Conservation (phyloP, 2,329 filamentous ascomycete genomes). For the Colletotrichum eleusines region DNA sequence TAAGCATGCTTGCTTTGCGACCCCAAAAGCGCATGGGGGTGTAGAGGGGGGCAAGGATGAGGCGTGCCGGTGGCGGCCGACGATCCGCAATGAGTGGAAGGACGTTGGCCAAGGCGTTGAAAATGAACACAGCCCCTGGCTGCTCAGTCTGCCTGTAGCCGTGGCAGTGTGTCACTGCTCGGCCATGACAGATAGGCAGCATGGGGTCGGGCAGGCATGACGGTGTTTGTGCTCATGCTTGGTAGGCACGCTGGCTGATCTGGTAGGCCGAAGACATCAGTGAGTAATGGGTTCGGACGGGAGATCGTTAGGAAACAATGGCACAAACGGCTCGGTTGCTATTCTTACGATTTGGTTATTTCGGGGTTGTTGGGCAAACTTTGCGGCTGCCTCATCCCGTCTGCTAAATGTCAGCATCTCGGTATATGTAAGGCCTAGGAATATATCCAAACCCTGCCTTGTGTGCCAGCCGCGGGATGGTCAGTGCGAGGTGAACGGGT, state of each 20-base stretch:
- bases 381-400: conserved; percentile 16
- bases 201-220: neutral
- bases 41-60: neutral
- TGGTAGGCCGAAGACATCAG: conserved; percentile 13
- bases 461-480: conserved; percentile 10
- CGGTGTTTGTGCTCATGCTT: conserved; percentile 10
- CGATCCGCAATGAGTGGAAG: conserved; percentile 23
- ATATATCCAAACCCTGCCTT: neutral
- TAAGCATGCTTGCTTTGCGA: conserved; percentile 21
- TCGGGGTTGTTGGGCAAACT: conserved; percentile 16
- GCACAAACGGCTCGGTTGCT: conserved; percentile 7
- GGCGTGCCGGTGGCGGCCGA: conserved; percentile 29
- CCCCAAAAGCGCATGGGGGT: conserved; percentile 8
- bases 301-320: neutral
- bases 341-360: neutral
- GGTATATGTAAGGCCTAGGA: neutral
- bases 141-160: conserved; percentile 4
- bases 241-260: neutral
- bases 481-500: conserved; percentile 4
- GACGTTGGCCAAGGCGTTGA: conserved; percentile 17
- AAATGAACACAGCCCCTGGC: conserved; percentile 11
- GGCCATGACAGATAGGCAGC: too few relatives aligned
- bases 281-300: neutral
- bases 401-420: conserved; percentile 1
- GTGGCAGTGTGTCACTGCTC: conserved; percentile 12